These are phyloP conservation scores for Lachancea meyersii DNA, from an alignment of 805 yeast species.

Conservation along the genomic window DNA sequence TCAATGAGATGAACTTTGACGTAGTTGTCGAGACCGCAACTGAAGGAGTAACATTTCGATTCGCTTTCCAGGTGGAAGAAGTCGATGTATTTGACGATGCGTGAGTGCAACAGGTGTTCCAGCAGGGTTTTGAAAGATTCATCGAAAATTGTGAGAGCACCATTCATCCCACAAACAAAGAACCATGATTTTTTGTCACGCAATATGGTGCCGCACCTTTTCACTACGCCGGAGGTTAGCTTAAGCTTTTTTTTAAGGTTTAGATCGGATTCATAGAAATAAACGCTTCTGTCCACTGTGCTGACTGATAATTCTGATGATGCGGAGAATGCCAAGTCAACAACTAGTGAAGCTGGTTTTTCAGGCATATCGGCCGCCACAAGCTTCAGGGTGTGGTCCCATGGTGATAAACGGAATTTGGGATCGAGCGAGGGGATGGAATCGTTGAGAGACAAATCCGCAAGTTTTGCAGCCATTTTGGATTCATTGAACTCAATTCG, in stretches of 20 bases:
- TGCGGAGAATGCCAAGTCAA: conserved; percentile 3
- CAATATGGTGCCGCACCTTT: conserved; percentile 18
- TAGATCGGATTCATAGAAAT: conserved; percentile 2
- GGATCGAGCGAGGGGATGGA: conserved; percentile 10
- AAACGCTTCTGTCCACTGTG: conserved; percentile 1
- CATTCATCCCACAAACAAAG: conserved; percentile 25
- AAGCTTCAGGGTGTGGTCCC: conserved; percentile 18
- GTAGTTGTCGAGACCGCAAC: conserved; percentile 54
- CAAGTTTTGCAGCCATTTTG: conserved; percentile 12
- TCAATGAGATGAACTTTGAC: conserved; percentile 33
- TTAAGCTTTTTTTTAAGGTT: neutral
- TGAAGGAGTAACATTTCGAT: conserved; percentile 33
- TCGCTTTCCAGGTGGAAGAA: conserved; percentile 13
- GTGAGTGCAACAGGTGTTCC: conserved; percentile 33
- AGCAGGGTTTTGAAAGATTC: neutral
- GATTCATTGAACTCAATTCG: conserved; percentile 24
- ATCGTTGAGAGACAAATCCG: conserved; percentile 14
- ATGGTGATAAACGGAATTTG: conserved; percentile 11
- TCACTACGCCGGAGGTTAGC: conserved; percentile 14
- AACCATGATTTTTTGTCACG: neutral
- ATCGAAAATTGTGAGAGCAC: conserved; percentile 17
- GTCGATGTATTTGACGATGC: conserved; percentile 36
- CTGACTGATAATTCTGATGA: neutral
- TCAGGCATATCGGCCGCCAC: neutral
- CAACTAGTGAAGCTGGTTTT: neutral